Conservation (phyloP, 2,329 filamentous ascomycete species). For the Colletotrichum sp. region DNA sequence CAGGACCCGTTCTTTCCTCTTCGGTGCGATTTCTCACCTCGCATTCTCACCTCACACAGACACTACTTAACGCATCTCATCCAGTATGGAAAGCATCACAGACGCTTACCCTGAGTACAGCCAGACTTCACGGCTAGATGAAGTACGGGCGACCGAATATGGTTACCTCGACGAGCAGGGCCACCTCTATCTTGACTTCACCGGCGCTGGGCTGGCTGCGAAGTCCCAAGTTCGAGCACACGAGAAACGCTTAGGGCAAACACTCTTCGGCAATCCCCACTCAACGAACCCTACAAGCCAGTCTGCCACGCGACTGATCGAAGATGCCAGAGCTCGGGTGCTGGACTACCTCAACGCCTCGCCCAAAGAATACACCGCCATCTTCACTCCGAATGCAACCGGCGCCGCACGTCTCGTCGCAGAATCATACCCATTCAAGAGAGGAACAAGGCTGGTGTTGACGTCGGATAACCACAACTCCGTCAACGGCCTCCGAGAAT, state of each 20-base stretch:
- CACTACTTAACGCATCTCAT: too few relatives aligned
- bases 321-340: slow-evolving; percentile 34
- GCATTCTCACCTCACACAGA: neutral
- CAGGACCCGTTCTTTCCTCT: neutral
- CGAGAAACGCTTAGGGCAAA: slow-evolving; percentile 29
- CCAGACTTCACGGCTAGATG: slow-evolving; percentile 33
- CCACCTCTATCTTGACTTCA: slow-evolving; percentile 48
- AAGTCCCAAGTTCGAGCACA: slow-evolving; percentile 36
- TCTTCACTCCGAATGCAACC: slow-evolving; percentile 46
- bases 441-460: slow-evolving; percentile 32
- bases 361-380: slow-evolving; percentile 40
- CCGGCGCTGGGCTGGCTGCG: slow-evolving; percentile 41
- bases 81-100: slow-evolving; percentile 11
- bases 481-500: slow-evolving; percentile 42
- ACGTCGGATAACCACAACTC: slow-evolving; percentile 49
- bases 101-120: slow-evolving; percentile 37
- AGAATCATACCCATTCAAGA: slow-evolving; percentile 41
- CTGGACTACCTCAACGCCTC: slow-evolving; percentile 38
- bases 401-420: slow-evolving; percentile 42
- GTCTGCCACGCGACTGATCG: slow-evolving; percentile 36
- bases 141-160: slow-evolving; percentile 37
- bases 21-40: neutral
- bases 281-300: slow-evolving; percentile 41
- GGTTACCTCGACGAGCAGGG: slow-evolving; percentile 39
- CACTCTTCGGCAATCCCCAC: slow-evolving; percentile 45